phyloP scores from a whole-genome alignment of 257 asterid species.

The Coffea canephora region DNA sequence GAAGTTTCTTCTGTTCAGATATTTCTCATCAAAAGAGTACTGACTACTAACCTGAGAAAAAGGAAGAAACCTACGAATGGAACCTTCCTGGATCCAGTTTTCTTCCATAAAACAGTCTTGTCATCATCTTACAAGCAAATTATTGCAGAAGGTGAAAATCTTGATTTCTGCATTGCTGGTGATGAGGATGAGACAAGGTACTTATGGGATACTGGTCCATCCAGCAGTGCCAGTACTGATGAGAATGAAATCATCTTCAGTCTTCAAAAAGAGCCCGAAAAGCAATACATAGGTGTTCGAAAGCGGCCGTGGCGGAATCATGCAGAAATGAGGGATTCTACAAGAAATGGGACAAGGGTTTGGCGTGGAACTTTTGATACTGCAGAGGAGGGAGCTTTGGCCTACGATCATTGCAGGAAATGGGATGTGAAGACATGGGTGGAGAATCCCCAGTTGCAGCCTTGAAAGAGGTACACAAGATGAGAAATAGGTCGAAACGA shows the following conservation, averaged over 20 bases:
- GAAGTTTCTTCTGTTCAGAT: too few relatives aligned
- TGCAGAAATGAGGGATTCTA: constrained; percentile 45
- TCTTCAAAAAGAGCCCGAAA: constrained; percentile 4
- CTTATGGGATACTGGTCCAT: neutral
- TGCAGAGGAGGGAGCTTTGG: constrained; percentile 40
- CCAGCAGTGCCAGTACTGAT: neutral
- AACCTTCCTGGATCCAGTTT: too few relatives aligned
- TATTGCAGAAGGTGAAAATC: neutral
- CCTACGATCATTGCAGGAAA: constrained; percentile 29
- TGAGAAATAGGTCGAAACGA: constrained; percentile 19
- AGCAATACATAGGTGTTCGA: constrained; percentile 33
- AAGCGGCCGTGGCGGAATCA: constrained; percentile 40
- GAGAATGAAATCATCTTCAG: neutral
- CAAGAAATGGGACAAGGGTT: constrained; percentile 39
- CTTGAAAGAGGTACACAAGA: constrained; percentile 30
- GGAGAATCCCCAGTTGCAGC: constrained; percentile 39
- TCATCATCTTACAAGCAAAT: too few relatives aligned
- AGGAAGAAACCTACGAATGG: too few relatives aligned
- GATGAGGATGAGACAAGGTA: neutral
- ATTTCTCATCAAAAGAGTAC: too few relatives aligned
- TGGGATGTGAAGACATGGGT: constrained; percentile 11
- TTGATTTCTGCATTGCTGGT: neutral
- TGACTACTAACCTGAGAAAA: too few relatives aligned
- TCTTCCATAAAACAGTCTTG: too few relatives aligned
- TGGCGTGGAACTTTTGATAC: constrained; percentile 41